A percentile compares a stretch with the other conserved stretches of the same genome.
These are phyloP conservation scores for Anisodus tanguticus DNA, from an alignment of 257 asterid species.

Conservation along the genomic window DNA sequence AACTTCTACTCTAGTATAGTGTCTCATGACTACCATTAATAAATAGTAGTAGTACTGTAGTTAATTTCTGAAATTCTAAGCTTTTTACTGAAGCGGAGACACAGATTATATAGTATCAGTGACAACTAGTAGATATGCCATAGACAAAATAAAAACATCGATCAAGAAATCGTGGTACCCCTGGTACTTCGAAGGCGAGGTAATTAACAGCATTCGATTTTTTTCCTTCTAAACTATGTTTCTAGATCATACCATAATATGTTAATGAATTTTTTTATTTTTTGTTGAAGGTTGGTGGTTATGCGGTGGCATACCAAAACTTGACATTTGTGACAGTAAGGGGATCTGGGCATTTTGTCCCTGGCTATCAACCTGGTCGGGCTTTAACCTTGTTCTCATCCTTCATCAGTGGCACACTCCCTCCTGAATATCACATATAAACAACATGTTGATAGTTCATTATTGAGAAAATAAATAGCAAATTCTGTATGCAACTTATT, in stretches of 20 bases:
- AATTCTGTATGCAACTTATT: background rate
- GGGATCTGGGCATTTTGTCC: conserved; percentile 64
- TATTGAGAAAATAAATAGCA: background rate
- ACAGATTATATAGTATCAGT: conserved; percentile 60
- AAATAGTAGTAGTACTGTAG: too few species aligned
- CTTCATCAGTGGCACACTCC: conserved; percentile 57
- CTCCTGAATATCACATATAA: conserved; percentile 35
- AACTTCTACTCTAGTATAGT: too few species aligned
- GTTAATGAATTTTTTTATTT: background rate
- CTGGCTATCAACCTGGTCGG: conserved; percentile 61
- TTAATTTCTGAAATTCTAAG: background rate
- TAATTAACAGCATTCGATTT: conserved; percentile 7
- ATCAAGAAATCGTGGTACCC: conserved; percentile 62
- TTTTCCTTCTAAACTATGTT: background rate
- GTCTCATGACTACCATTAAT: too few species aligned
- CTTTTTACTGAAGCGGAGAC: conserved; percentile 59
- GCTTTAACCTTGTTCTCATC: conserved; percentile 53
- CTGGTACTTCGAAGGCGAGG: conserved; percentile 59
- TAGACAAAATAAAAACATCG: conserved; percentile 48
- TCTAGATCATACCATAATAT: background rate
- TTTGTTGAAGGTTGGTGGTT: conserved; percentile 57
- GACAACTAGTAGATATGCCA: conserved; percentile 59
- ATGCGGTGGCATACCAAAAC: conserved; percentile 53
- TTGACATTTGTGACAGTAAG: conserved; percentile 58
- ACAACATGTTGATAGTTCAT: background rate